phyloP scores from a whole-genome alignment of 768 basidiomycete species.

The Calocera cornea region DNA sequence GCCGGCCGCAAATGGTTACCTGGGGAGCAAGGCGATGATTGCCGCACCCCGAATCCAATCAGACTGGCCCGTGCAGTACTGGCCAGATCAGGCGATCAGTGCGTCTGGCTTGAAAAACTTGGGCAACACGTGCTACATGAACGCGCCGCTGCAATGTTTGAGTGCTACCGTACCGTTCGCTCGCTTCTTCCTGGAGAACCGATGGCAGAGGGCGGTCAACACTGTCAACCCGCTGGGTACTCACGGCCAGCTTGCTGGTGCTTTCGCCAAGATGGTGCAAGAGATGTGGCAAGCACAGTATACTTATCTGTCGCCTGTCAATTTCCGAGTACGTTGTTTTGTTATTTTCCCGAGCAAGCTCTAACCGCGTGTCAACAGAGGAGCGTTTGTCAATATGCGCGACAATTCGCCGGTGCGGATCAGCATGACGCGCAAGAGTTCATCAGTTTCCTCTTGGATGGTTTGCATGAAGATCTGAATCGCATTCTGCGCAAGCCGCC shows the following conservation, averaged over 20 bases:
- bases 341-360: neutral
- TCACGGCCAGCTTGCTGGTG: constrained; percentile 63
- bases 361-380: constrained; percentile 31
- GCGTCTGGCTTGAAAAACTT: constrained; percentile 85
- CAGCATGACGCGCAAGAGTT: constrained; percentile 99
- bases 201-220: constrained; percentile 76
- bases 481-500: constrained; percentile 60
- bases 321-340: constrained; percentile 56
- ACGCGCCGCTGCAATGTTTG: constrained; percentile 91
- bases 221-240: constrained; percentile 75
- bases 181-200: constrained; percentile 73
- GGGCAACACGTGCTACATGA: constrained; percentile 98
- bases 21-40: neutral
- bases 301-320: constrained; percentile 64
- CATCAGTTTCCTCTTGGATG: constrained; percentile 83
- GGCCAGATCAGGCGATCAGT: constrained; percentile 67
- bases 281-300: constrained; percentile 82
- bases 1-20: constrained; percentile 34
- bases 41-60: constrained; percentile 32
- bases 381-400: constrained; percentile 43
- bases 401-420: constrained; percentile 69
- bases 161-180: constrained; percentile 90
- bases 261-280: constrained; percentile 71
- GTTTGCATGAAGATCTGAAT: constrained; percentile 80
- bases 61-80: constrained; percentile 74